A percentile compares a stretch with the other conserved stretches of the same genome.
phyloP scores from a whole-genome alignment of 768 basidiomycete genomes.

The Rickenella mellea region DNA sequence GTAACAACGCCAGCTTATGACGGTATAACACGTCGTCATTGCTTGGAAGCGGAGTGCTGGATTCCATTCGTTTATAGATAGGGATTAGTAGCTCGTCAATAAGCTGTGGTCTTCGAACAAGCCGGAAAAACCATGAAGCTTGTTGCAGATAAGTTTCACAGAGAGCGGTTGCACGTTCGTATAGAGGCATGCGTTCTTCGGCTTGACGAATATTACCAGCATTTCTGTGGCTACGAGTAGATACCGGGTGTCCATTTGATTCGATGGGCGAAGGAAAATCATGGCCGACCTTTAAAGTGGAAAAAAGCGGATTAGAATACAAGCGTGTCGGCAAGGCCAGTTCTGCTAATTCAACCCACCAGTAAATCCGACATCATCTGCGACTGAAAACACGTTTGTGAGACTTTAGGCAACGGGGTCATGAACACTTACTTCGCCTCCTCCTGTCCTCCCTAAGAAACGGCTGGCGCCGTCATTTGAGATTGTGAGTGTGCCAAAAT shows the following conservation, averaged over 20 bases:
- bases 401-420: too few species aligned
- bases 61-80: slow-evolving; percentile 33
- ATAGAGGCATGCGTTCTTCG: slow-evolving; percentile 43
- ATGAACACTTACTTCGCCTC: too few species aligned
- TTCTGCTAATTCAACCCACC: too few species aligned
- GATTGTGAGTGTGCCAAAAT: slow-evolving; percentile 48
- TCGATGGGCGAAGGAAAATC: too few species aligned
- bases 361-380: too few species aligned
- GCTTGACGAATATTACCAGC: too few species aligned
- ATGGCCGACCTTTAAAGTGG: too few species aligned
- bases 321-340: too few species aligned
- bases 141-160: slow-evolving; percentile 62
- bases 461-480: neutral
- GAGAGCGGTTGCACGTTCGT: slow-evolving; percentile 42
- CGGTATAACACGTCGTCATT: slow-evolving; percentile 15
- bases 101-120: slow-evolving; percentile 53
- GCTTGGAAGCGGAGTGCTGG: neutral
- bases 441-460: slow-evolving; percentile 30
- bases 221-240: too few species aligned
- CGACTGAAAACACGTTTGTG: too few species aligned
- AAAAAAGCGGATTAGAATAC: too few species aligned
- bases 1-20: slow-evolving; percentile 45
- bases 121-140: slow-evolving; percentile 73
- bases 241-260: too few species aligned
- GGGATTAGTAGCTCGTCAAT: slow-evolving; percentile 33